These are phyloP conservation scores for Vanilla planifolia DNA, from an alignment of 106 monocot genomes.

Conservation along the genomic window DNA sequence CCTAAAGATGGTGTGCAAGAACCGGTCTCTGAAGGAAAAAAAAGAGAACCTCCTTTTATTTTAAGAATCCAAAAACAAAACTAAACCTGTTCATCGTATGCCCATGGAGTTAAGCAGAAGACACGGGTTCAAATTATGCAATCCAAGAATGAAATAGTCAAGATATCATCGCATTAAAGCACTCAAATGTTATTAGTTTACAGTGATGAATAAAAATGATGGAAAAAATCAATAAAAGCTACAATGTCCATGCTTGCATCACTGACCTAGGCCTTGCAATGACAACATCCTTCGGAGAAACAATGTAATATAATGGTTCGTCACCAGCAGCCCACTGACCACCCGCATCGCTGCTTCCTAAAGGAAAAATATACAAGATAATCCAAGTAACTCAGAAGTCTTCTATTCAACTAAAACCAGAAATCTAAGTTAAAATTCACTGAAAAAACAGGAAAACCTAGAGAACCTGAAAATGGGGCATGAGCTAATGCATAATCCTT, in stretches of 20 bases:
- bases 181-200: not conserved
- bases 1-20: too few relatives aligned
- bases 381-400: not conserved
- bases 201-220: not conserved
- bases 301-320: constrained; percentile 95
- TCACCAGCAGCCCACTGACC: constrained; percentile 98
- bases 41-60: too few relatives aligned
- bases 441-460: not conserved
- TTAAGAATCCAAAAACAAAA: too few relatives aligned
- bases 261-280: constrained; percentile 96
- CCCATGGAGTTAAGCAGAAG: too few relatives aligned
- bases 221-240: not conserved
- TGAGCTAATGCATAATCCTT: constrained; percentile 97
- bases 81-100: too few relatives aligned
- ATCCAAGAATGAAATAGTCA: not conserved
- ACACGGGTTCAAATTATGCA: too few relatives aligned
- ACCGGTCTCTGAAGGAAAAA: too few relatives aligned
- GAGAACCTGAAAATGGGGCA: constrained; percentile 83
- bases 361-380: constrained; percentile 13
- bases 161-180: not conserved
- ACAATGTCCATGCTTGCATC: not conserved
- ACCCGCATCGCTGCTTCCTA: constrained; percentile 98
- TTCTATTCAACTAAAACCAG: not conserved
- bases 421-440: not conserved
- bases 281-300: constrained; percentile 97